These are phyloP conservation scores for Trichoderma polysporum DNA, from an alignment of 2,329 filamentous ascomycete species.

Conservation along the genomic window DNA sequence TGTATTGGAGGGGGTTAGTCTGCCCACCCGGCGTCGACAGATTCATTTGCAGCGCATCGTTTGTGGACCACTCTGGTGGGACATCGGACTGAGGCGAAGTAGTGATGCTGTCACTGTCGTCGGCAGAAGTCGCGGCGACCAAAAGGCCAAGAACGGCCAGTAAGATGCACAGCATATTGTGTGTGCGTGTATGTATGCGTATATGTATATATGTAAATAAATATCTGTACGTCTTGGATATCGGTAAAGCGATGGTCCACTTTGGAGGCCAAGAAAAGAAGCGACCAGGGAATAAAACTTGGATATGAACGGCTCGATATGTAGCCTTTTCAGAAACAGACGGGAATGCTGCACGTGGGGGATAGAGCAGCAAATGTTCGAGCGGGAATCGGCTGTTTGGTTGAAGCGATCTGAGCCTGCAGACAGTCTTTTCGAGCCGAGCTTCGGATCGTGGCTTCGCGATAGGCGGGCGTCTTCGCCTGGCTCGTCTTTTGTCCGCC, in stretches of 20 bases:
- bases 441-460: neutral
- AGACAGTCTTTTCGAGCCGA: neutral
- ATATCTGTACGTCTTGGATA: neutral
- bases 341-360: neutral
- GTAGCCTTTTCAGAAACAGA: neutral
- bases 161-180: neutral
- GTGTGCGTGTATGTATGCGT: neutral
- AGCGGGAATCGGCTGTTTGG: neutral
- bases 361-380: neutral
- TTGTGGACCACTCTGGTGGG: slow-evolving; percentile 39
- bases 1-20: slow-evolving; percentile 36
- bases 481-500: neutral
- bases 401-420: neutral
- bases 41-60: slow-evolving; percentile 43
- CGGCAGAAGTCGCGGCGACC: slow-evolving; percentile 25
- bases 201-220: too few relatives aligned
- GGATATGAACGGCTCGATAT: neutral
- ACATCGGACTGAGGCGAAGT: slow-evolving; percentile 38
- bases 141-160: slow-evolving; percentile 27
- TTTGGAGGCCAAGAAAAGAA: neutral
- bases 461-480: slow-evolving; percentile 11
- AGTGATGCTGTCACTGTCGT: slow-evolving; percentile 32
- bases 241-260: neutral
- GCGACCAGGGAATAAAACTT: neutral
- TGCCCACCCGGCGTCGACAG: slow-evolving; percentile 34